Percentiles rank a stretch among this genome's conserved stretches.
phyloP scores from a whole-genome alignment of 2,329 filamentous ascomycete genomes.

The Colletotrichum sp. region DNA sequence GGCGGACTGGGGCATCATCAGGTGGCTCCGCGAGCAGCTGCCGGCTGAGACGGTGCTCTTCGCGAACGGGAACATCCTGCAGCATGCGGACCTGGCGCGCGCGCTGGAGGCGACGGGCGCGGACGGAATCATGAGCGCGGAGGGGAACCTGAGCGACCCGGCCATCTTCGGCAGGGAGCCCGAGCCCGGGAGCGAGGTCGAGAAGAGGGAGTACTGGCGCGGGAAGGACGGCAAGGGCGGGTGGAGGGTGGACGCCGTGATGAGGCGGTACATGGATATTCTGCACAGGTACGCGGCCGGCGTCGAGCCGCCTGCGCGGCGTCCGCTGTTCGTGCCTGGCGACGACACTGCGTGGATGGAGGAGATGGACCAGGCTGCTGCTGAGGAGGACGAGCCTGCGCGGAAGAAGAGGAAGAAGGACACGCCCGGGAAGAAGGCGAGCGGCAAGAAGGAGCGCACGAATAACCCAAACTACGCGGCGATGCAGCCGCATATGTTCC shows the following conservation, averaged over 20 bases:
- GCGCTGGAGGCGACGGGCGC: conserved; percentile 86
- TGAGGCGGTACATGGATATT: conserved; percentile 89
- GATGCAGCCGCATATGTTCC: conserved; percentile 93
- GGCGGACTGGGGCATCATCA: conserved; percentile 89
- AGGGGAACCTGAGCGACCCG: conserved; percentile 93
- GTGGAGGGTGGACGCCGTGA: conserved; percentile 86
- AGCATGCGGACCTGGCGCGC: conserved; percentile 75
- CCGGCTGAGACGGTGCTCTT: conserved; percentile 91
- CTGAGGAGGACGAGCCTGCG: conserved; percentile 51
- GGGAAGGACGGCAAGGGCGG: conserved; percentile 80
- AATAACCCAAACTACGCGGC: conserved; percentile 78
- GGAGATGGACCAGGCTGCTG: conserved; percentile 28
- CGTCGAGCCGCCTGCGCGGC: conserved; percentile 66
- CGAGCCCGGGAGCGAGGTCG: conserved; percentile 53
- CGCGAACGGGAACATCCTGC: conserved; percentile 93
- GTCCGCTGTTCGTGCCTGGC: conserved; percentile 75
- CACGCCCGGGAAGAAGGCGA: conserved; percentile 19
- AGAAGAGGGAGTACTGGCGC: conserved; percentile 86
- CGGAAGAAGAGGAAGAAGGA: conserved; percentile 57
- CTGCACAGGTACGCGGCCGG: conserved; percentile 79
- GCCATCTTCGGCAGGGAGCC: conserved; percentile 80
- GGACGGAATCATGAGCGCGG: conserved; percentile 94
- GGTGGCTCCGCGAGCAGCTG: conserved; percentile 81
- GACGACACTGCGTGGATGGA: conserved; percentile 54
- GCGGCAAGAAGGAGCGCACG: conserved; percentile 40